phyloP scores from a whole-genome alignment of 768 basidiomycete species.

The Podaxis mareebaensis region DNA sequence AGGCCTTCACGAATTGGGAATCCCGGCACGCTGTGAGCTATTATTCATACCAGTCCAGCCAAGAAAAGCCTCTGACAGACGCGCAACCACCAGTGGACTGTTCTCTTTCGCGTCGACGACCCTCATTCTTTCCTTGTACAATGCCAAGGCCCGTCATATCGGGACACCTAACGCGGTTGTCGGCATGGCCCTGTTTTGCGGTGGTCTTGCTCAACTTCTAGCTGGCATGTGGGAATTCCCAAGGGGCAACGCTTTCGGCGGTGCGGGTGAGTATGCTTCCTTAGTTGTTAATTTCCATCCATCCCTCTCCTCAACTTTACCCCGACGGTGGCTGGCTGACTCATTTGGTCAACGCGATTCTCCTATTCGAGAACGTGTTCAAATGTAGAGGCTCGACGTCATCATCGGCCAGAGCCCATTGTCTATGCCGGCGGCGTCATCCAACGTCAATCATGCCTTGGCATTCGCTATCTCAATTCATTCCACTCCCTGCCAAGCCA shows the following conservation, averaged over 20 bases:
- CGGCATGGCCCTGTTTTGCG: conserved; percentile 85
- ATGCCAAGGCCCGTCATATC: conserved; percentile 57
- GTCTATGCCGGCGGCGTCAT: neutral
- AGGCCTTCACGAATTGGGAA: conserved; percentile 49
- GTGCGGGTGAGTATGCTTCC: conserved; percentile 55
- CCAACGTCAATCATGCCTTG: neutral
- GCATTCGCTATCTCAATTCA: neutral
- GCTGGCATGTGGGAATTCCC: conserved; percentile 92
- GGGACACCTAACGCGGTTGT: conserved; percentile 67
- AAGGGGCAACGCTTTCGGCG: conserved; percentile 69
- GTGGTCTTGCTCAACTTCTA: conserved; percentile 82
- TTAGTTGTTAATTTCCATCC: neutral
- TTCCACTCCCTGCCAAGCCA: neutral
- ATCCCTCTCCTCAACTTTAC: conserved; percentile 4
- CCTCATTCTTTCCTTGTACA: conserved; percentile 76
- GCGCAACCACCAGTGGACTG: conserved; percentile 52
- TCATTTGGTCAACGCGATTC: neutral
- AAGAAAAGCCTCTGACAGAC: conserved; percentile 6
- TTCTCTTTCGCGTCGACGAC: conserved; percentile 86
- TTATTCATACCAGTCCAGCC: conserved; percentile 4
- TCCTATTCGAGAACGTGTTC: neutral
- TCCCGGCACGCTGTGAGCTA: conserved; percentile 55
- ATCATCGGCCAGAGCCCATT: neutral
- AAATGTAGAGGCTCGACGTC: neutral
- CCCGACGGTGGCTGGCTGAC: neutral